Evolutionary conservation across 2,329 filamentous ascomycete genomes (phyloP).

Genomic region (Lachnellula cervina): DNA sequence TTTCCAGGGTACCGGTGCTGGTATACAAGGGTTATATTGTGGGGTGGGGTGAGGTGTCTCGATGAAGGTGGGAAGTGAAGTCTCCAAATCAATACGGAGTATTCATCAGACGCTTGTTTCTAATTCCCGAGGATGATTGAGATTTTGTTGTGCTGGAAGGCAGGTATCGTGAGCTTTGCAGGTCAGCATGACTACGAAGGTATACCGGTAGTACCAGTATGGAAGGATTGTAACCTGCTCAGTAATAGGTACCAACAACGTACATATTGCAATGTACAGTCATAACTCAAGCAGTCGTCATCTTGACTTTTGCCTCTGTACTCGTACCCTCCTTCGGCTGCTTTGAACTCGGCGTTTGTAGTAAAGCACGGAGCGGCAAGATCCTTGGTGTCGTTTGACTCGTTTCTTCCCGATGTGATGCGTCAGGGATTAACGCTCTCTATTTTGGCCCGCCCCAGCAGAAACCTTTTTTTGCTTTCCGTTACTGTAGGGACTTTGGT

Average conservation of each 20-base stretch:
- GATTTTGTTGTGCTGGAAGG: not conserved
- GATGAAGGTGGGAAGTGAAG: not conserved
- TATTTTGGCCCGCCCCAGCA: conserved; percentile 5
- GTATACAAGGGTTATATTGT: not conserved
- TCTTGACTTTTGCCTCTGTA: not conserved
- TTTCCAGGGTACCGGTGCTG: conserved; percentile 16
- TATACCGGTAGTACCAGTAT: too few relatives aligned
- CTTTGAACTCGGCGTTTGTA: conserved; percentile 19
- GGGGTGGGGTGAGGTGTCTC: conserved; percentile 3
- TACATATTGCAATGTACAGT: not conserved
- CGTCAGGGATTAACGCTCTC: conserved; percentile 4
- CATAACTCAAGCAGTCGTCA: too few relatives aligned
- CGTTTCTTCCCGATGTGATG: conserved; percentile 13
- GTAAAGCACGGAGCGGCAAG: conserved; percentile 14
- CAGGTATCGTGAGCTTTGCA: not conserved
- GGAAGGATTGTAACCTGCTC: too few relatives aligned
- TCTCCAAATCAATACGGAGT: conserved; percentile 1
- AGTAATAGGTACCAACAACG: not conserved
- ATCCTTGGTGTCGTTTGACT: conserved; percentile 13
- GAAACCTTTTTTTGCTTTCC: not conserved
- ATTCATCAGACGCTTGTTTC: not conserved
- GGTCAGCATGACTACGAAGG: not conserved
- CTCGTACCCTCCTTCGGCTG: not conserved
- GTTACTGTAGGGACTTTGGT: conserved; percentile 11
- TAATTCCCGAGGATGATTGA: not conserved